Base-by-base conservation (phyloP, 495 filamentous ascomycete genomes). In the Lineolata rhizophorae region DNA sequence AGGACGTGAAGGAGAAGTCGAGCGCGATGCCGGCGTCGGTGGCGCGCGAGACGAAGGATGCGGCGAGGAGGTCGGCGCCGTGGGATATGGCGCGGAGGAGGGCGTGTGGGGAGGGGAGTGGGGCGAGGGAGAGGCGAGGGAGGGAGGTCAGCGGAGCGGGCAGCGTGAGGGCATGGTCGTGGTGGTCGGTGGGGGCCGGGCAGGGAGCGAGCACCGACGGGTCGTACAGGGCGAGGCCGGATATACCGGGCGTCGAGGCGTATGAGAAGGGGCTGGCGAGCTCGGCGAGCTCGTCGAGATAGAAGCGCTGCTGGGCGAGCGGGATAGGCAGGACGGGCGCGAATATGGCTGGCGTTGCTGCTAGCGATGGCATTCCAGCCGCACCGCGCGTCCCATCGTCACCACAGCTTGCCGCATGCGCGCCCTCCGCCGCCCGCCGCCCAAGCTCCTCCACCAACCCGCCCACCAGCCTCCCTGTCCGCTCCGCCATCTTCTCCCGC, bases 21-120 rank as follows among this genome's bases (percentile, higher is more conserved):
- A 97, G 54, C 15, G 83, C 80, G 21, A 95, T 69, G 3, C 87
- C 87, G 14, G 76, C 69, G 50, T 97, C 85, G 0, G 87, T 87
- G 28, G 68, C 61, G 13, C 51, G 48, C 24, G 62, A 65, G 16
- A 91, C 45, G 44, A 94, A 84, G 2, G 75, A 70, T 1, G 84
- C 50, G 1, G 72, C 70, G 42, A 91, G 66, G 5, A 91, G 35
- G 51, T 97, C 87, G 18, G 82, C 58, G 12, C 87, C 87, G 14
- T 77, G 60, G 0, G 61, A 53, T 5, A 93, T 53, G 24, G 81
- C 73, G 13, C 67, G 59, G 1, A 95, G 61, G 18, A 92, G 49
- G 10, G 75, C 64, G 25, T 84, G 77, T 1, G 87, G 87, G n/a
- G n/a, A n/a, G n/a, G n/a, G n/a, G n/a, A n/a, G n/a, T n/a, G n/a